phyloP scores from a whole-genome alignment of 805 yeast genomes.

The Wickerhamomyces canadensis region DNA sequence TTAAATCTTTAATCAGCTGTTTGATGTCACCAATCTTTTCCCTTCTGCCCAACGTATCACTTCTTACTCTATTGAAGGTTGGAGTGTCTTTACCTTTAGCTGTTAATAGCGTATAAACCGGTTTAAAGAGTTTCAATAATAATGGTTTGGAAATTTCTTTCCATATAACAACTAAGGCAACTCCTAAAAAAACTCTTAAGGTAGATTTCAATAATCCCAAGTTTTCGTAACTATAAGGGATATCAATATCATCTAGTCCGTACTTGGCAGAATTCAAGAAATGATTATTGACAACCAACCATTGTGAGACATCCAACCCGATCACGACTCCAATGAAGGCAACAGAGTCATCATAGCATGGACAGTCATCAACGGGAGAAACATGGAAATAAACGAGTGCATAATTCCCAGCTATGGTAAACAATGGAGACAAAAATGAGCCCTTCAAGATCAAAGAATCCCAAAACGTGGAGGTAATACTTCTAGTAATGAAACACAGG shows the following conservation, averaged over 20 bases:
- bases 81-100: constrained; percentile 11
- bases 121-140: constrained; percentile 51
- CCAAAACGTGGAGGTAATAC: constrained; percentile 33
- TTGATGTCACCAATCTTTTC: constrained; percentile 20
- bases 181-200: constrained; percentile 56
- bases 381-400: constrained; percentile 63
- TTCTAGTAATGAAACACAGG: constrained; percentile 43
- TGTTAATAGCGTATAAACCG: constrained; percentile 37
- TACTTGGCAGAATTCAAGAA: constrained; percentile 9
- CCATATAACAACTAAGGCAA: constrained; percentile 63
- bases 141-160: constrained; percentile 66
- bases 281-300: constrained; percentile 21
- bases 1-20: constrained; percentile 12
- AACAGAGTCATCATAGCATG: constrained; percentile 92
- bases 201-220: constrained; percentile 38
- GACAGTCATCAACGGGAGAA: constrained; percentile 87
- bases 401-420: constrained; percentile 36
- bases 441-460: constrained; percentile 38
- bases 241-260: constrained; percentile 25
- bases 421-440: constrained; percentile 28
- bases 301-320: constrained; percentile 55
- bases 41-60: constrained; percentile 17
- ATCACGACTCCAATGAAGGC: constrained; percentile 85
- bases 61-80: constrained; percentile 21
- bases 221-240: constrained; percentile 36